Evolutionary conservation across 2,329 filamentous ascomycete species (phyloP).

Genomic region (Rachicladosporium sp.): DNA sequence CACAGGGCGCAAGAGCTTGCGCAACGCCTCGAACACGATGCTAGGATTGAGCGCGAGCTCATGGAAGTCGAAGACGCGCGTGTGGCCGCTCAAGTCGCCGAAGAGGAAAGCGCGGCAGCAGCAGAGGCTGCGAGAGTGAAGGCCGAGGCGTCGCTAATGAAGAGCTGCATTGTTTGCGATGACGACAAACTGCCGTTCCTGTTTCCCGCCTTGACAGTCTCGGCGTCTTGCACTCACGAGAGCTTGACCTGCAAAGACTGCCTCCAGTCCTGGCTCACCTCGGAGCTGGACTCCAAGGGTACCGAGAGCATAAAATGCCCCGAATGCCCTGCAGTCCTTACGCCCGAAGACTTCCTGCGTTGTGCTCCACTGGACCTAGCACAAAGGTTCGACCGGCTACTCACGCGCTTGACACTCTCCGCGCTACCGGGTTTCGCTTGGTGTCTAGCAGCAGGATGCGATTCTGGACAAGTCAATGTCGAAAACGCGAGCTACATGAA

Average conservation of each 20-base stretch:
- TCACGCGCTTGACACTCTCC: conserved; percentile 32
- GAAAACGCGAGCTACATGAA: conserved; percentile 29
- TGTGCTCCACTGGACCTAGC: conserved; percentile 36
- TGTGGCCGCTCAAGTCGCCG: no score
- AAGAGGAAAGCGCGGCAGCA: no score
- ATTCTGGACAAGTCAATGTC: conserved; percentile 40
- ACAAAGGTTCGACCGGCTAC: conserved; percentile 35
- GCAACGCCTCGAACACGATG: no score
- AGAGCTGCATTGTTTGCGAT: no score
- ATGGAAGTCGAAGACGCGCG: no score
- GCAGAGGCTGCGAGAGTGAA: no score
- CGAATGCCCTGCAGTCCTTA: conserved; percentile 35
- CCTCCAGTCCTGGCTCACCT: conserved; percentile 27
- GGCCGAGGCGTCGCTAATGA: no score
- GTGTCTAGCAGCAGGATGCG: conserved; percentile 40
- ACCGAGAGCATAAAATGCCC: conserved; percentile 42
- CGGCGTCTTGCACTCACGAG: conserved; percentile 21
- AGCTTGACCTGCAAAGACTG: conserved; percentile 26
- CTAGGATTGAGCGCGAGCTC: no score
- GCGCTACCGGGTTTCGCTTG: conserved; percentile 37
- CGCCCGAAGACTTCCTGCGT: conserved; percentile 33
- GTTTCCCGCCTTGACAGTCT: no score
- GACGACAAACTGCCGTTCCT: no score
- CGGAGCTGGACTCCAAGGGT: conserved; percentile 24
- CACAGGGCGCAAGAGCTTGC: no score